Base-by-base conservation (phyloP, 192 early-diverging fungal genomes). In the Gryganskiella cystojenkinii region DNA sequence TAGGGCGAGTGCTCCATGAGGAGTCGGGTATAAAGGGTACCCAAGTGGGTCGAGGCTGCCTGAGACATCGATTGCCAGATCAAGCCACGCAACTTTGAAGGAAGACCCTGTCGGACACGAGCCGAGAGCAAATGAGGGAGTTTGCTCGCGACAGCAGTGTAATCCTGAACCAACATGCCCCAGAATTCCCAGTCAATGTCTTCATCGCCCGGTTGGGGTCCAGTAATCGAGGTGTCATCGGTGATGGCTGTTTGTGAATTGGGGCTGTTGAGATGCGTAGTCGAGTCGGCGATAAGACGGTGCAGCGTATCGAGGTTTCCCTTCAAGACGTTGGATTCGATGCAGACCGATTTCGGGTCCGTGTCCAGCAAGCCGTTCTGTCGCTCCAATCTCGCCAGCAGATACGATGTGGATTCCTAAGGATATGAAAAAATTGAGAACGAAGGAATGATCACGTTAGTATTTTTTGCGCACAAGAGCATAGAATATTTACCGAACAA, bases 31-130 rank as follows among this genome's bases (percentile, higher is more conserved):
- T 95, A 99, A 40, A 93, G 85, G 0, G 88, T 82, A 80, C 97
- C 95, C 64, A 98, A 81, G 44, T 90, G 88, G 17, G 90, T 90
- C 15, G 88, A 89, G 57, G 92, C 91, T 47, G 93, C 92, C 66
- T 91, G 92, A 49, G 91, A 89, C 90, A 99, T 93, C 46, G 93
- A 86, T 79, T 93, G 95, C 97, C 96, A 98, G 31, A 97, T 88
- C 35, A 92, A 85, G 37, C 96, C 95, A 57, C 97, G 91, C 43
- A 99, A 79, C 34, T 86, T 81, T 37, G 87, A 83, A 5, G 97
- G 97, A 15, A 99, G 85, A 7, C 97, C 97, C 42, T 80, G 79
- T 44, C 90, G 86, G 8, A 96, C 81, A 71, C 91, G 89, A 35
- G 89, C 85, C 8, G 89, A 84, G n/a, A 96, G 80, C 25, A 91